Conservation (phyloP, 805 yeast genomes). For the Pichia nanzhaoensis region DNA sequence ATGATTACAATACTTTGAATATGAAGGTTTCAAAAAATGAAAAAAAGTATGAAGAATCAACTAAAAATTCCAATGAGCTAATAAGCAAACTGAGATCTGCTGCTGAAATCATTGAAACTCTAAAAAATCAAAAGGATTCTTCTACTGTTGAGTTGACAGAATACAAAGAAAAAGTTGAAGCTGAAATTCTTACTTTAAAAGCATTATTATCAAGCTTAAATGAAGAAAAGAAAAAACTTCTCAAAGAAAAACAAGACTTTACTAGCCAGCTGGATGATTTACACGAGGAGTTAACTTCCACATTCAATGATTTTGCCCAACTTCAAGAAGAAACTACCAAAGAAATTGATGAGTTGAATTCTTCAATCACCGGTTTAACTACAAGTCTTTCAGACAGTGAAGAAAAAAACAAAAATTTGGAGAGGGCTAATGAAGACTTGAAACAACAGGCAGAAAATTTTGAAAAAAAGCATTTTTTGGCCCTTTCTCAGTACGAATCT, state of each 20-base stretch:
- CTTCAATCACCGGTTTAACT: slow-evolving; percentile 25
- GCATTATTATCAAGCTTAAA: not conserved
- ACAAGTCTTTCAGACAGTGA: slow-evolving; percentile 11
- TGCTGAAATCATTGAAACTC: slow-evolving; percentile 22
- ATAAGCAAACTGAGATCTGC: slow-evolving; percentile 22
- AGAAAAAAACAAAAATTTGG: slow-evolving; percentile 11
- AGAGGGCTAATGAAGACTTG: slow-evolving; percentile 6
- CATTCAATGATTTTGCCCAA: slow-evolving; percentile 17
- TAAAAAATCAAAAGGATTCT: slow-evolving; percentile 22
- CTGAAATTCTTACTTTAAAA: slow-evolving; percentile 2
- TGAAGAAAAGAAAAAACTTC: slow-evolving; percentile 19
- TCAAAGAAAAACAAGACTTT: slow-evolving; percentile 15
- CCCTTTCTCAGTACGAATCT: not conserved
- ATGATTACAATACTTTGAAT: slow-evolving; percentile 24
- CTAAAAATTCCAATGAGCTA: slow-evolving; percentile 18
- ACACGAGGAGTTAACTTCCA: slow-evolving; percentile 19
- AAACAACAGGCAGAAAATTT: not conserved
- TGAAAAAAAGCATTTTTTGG: not conserved
- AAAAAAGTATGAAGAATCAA: slow-evolving; percentile 21
- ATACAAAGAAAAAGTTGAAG: slow-evolving; percentile 1
- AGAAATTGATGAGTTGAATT: slow-evolving; percentile 30
- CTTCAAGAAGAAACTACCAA: slow-evolving; percentile 19
- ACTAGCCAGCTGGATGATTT: slow-evolving; percentile 8
- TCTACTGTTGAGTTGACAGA: slow-evolving; percentile 15
- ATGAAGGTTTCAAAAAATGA: slow-evolving; percentile 19